Evolutionary conservation across 495 filamentous ascomycete species (phyloP), one percentile per base, ranked within the genome.

Genomic region (Neurospora tetrasperma): DNA sequence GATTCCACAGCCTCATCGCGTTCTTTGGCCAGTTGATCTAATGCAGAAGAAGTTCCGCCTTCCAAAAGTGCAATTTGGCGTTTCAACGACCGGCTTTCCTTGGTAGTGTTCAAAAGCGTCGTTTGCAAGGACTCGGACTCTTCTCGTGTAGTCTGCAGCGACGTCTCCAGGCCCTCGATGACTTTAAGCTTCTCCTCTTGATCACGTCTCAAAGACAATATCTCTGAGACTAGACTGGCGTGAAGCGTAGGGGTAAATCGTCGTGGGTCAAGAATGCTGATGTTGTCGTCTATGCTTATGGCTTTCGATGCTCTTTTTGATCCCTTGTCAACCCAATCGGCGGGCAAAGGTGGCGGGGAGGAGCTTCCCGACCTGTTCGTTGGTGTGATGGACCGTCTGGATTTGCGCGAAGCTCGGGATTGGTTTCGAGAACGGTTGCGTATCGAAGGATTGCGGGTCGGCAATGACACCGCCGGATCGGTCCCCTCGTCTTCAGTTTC

Each of bases 171-270:
- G 42, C 86, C 86, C 79, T 97, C 93, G 54, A 99, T 94, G 41
- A 92, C 85, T 74, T 90, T 92, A 23, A 90, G 85, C 80, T 96
- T 98, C 54, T 89, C 91, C 79, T 98, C 96, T 71, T 97, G 87
- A 73, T 98, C 96, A 62, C 96, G 86, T 5, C 94, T 89, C 62
- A 99, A 81, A 2, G 89, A 88, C 35, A 98, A 87, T 73, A 99
- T 99, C 80, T 99, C 95, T 0, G 95, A 93, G 7, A 99, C 94
- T 9, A 99, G 86, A 66, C 92, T 97, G 16, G 96, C 96, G 82
- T 98, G 96, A 23, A 98, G 86, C 2, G 94, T 98, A 5, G 96
- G 96, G 6, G 96, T 98, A 76, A 99, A 97, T 23, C 95, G 87
- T 70, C 94, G 89, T 7, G 96, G 92, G 77, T 98, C 95, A 27